These are phyloP conservation scores for Ogataea chonburiensis DNA, from an alignment of 805 yeast species.

Conservation along the genomic window DNA sequence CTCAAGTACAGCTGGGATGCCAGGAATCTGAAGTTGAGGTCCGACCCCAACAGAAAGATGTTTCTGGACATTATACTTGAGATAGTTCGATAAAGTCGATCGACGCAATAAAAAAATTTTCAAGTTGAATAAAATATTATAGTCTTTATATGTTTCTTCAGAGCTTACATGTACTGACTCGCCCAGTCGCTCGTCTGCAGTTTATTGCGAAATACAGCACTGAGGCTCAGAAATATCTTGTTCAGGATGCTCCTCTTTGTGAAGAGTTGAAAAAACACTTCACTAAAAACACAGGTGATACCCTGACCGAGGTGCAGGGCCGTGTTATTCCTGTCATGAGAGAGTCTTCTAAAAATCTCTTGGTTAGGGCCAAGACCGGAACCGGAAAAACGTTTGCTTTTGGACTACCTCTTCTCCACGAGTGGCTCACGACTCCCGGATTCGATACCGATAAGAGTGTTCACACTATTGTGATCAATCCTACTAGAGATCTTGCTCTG, in stretches of 20 bases:
- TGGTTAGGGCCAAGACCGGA: slow-evolving; percentile 91
- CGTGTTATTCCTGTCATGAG: slow-evolving; percentile 56
- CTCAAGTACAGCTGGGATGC: slow-evolving; percentile 21
- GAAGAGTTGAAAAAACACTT: slow-evolving; percentile 27
- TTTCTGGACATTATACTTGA: slow-evolving; percentile 13
- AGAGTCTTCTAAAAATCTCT: slow-evolving; percentile 57
- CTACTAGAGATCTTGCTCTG: slow-evolving; percentile 87
- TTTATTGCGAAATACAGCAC: slow-evolving; percentile 3
- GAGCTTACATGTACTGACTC: background rate
- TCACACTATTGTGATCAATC: slow-evolving; percentile 71
- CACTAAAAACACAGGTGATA: slow-evolving; percentile 41
- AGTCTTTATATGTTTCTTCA: background rate
- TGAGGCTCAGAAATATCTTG: background rate
- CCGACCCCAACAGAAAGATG: slow-evolving; percentile 22
- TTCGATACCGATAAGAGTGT: slow-evolving; percentile 37
- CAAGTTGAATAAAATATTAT: background rate
- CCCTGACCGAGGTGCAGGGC: slow-evolving; percentile 69
- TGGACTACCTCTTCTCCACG: slow-evolving; percentile 74
- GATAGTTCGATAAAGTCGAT: slow-evolving; percentile 5
- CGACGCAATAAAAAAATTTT: slow-evolving; percentile 6
- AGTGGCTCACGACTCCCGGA: slow-evolving; percentile 34
- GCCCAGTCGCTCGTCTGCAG: background rate
- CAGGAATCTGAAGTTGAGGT: slow-evolving; percentile 19
- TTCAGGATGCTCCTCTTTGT: slow-evolving; percentile 1
- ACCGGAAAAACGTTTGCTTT: slow-evolving; percentile 94